Conservation (phyloP, 2,329 filamentous ascomycete genomes). For the Ceratocystis harringtonii region DNA sequence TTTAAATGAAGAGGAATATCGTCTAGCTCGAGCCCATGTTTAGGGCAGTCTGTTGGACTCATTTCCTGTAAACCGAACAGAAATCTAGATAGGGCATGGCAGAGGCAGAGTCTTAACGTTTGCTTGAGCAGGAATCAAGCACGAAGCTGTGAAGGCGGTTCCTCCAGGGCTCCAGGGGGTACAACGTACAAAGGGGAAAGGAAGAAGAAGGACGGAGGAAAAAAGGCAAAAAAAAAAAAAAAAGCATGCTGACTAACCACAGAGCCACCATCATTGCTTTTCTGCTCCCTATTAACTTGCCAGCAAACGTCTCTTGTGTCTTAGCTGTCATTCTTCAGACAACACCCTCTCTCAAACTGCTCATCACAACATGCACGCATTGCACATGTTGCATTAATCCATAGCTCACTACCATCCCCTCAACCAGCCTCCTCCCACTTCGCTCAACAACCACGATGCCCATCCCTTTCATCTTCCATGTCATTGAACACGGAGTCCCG, state of each 20-base stretch:
- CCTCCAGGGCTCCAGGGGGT: neutral
- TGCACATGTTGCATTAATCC: neutral
- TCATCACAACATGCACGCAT: neutral
- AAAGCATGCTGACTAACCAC: neutral
- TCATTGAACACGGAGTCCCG: constrained; percentile 36
- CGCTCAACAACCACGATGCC: constrained; percentile 30
- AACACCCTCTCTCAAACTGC: neutral
- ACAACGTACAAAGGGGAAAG: neutral
- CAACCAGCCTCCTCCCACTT: neutral
- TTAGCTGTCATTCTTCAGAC: neutral
- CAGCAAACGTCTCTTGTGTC: too few species aligned
- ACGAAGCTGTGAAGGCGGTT: neutral
- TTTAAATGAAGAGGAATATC: constrained; percentile 39
- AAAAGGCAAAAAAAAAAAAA: too few species aligned
- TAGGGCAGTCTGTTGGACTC: neutral
- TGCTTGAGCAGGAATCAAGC: neutral
- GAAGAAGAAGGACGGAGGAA: too few species aligned
- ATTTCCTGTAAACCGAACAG: neutral
- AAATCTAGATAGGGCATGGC: too few species aligned
- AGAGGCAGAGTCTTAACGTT: too few species aligned
- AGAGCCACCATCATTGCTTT: too few species aligned
- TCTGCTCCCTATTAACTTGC: too few species aligned
- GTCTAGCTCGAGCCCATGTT: constrained; percentile 26
- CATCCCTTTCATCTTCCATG: constrained; percentile 35
- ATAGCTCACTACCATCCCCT: neutral